Conservation (phyloP, 148 eudicot species). For the Arctostaphylos glauca region DNA sequence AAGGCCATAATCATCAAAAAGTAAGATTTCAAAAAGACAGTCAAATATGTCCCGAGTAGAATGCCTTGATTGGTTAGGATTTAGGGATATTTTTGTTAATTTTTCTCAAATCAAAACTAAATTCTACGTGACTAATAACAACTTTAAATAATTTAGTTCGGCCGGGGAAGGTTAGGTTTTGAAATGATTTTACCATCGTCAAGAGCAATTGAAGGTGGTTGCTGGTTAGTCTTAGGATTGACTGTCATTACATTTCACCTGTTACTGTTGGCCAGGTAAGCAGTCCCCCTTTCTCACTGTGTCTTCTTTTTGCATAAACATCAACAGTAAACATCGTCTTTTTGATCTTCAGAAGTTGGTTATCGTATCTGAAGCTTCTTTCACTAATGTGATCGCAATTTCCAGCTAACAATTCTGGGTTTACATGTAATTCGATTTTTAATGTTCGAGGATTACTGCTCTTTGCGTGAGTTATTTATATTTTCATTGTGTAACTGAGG, state of each 20-base stretch:
- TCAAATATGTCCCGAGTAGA: too few relatives aligned
- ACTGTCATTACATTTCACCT: neutral
- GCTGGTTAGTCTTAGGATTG: neutral
- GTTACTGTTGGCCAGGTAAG: neutral
- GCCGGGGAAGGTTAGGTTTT: neutral
- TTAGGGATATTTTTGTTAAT: too few relatives aligned
- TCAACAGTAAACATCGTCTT: neutral
- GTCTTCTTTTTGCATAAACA: neutral
- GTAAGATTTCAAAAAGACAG: too few relatives aligned
- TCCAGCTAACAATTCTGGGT: neutral
- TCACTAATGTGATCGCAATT: neutral
- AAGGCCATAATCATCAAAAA: too few relatives aligned
- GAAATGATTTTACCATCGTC: neutral
- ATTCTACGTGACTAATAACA: too few relatives aligned
- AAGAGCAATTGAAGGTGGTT: neutral
- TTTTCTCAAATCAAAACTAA: too few relatives aligned
- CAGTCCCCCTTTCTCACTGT: neutral
- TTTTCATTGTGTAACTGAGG: neutral
- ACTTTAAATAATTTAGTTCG: too few relatives aligned
- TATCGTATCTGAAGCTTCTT: conserved; percentile 1
- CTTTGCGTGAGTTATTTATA: neutral
- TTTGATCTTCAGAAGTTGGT: neutral
- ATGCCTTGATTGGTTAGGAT: too few relatives aligned
- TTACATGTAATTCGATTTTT: neutral
- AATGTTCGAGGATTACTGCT: neutral